These are phyloP conservation scores for Fragaria vesca DNA, from an alignment of 306 rosid species.

Conservation along the genomic window DNA sequence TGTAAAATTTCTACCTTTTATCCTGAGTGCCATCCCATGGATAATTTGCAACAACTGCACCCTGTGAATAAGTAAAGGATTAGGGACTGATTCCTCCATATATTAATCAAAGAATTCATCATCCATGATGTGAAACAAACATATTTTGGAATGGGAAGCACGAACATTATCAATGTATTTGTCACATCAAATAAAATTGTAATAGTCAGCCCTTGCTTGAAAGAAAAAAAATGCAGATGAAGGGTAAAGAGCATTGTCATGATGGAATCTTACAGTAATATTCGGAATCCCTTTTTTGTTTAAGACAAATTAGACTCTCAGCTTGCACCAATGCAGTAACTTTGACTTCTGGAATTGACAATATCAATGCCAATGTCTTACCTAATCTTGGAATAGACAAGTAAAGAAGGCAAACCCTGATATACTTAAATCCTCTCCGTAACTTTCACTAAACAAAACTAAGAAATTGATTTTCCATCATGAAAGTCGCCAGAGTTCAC, in stretches of 20 bases:
- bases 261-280: not conserved
- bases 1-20: conserved; percentile 53
- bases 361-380: not conserved
- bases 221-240: conserved; percentile 13
- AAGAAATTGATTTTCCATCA: not conserved
- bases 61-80: conserved; percentile 45
- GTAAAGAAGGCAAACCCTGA: not conserved
- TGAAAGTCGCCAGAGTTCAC: not conserved
- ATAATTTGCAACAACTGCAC: conserved; percentile 96
- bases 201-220: conserved; percentile 18
- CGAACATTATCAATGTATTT: conserved; percentile 2
- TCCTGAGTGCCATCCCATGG: conserved; percentile 93
- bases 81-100: conserved; percentile 16
- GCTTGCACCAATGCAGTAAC: not conserved
- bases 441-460: not conserved
- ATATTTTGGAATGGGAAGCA: conserved; percentile 14
- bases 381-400: conserved; percentile 5
- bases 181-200: conserved; percentile 11
- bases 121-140: conserved; percentile 7
- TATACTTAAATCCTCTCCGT: not conserved
- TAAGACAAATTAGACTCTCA: not conserved
- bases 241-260: conserved; percentile 7
- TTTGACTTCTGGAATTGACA: not conserved
- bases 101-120: conserved; percentile 12
- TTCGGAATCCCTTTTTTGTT: not conserved